Evolutionary conservation across 768 basidiomycete species (phyloP).

Genomic region (Russula abietina): DNA sequence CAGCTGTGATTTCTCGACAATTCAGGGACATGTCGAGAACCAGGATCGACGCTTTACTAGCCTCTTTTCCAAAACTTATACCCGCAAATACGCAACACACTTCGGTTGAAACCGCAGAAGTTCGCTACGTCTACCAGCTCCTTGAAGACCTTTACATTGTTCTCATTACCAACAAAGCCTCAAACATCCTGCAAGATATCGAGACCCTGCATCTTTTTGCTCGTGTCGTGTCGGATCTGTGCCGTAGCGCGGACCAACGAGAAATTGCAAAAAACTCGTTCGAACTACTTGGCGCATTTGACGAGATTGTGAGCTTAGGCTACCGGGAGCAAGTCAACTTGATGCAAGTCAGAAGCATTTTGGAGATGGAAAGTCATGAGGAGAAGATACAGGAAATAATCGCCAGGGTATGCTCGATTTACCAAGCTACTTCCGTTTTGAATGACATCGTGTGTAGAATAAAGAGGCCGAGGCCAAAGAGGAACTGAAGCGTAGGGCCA

Average conservation of each 20-base stretch:
- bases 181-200: slow-evolving; percentile 98
- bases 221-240: slow-evolving; percentile 88
- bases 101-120: slow-evolving; percentile 91
- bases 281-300: slow-evolving; percentile 91
- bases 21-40: slow-evolving; percentile 90
- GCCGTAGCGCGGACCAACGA: slow-evolving; percentile 77
- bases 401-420: slow-evolving; percentile 57
- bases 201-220: slow-evolving; percentile 93
- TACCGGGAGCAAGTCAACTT: slow-evolving; percentile 74
- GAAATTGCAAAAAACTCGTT: slow-evolving; percentile 90
- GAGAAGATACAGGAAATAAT: slow-evolving; percentile 99
- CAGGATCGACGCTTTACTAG: slow-evolving; percentile 90
- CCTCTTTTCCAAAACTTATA: slow-evolving; percentile 96
- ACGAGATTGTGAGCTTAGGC: slow-evolving; percentile 91
- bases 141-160: slow-evolving; percentile 96
- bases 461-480: slow-evolving; percentile 99
- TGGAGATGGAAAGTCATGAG: slow-evolving; percentile 90
- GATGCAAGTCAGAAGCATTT: slow-evolving; percentile 68
- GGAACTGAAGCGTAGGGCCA: slow-evolving; percentile 94
- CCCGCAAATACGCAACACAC: slow-evolving; percentile 93
- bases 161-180: slow-evolving; percentile 96
- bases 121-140: slow-evolving; percentile 94
- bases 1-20: slow-evolving; percentile 94
- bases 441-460: slow-evolving; percentile 48
- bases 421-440: background rate